phyloP scores from a whole-genome alignment of 768 basidiomycete species.

The Rhizopogon vinicolor region DNA sequence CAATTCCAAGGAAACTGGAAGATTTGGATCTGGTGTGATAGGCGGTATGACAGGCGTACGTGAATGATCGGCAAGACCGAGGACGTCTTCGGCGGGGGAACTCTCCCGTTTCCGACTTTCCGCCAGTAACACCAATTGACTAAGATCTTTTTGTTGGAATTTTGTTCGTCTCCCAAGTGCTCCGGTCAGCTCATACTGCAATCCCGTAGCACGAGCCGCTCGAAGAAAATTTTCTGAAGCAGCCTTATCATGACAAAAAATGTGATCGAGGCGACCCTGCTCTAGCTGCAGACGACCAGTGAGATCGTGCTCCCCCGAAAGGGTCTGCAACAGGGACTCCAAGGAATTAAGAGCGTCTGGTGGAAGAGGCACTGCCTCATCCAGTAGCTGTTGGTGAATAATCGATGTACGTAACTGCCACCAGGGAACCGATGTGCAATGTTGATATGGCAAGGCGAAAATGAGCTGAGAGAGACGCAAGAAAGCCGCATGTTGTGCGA shows the following conservation, averaged over 20 bases:
- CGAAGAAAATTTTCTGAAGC: conserved; percentile 76
- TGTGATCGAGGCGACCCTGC: conserved; percentile 74
- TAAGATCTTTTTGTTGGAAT: conserved; percentile 80
- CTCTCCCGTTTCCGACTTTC: conserved; percentile 56
- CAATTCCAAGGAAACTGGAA: conserved; percentile 79
- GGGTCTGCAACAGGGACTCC: conserved; percentile 33
- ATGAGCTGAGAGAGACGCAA: conserved; percentile 74
- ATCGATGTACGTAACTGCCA: conserved; percentile 77
- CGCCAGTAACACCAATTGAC: conserved; percentile 93
- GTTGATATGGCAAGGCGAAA: conserved; percentile 45
- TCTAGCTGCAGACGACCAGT: conserved; percentile 68
- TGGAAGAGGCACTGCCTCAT: conserved; percentile 70
- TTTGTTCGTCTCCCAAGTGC: conserved; percentile 92
- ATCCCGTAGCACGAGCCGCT: conserved; percentile 70
- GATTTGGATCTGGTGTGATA: conserved; percentile 10
- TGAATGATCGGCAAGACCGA: conserved; percentile 8
- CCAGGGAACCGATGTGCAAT: conserved; percentile 56
- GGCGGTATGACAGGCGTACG: conserved; percentile 5
- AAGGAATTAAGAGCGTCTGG: conserved; percentile 36
- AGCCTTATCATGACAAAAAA: conserved; percentile 66
- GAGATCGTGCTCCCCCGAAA: conserved; percentile 57
- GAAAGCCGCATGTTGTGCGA: conserved; percentile 62
- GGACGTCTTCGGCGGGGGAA: conserved; percentile 6
- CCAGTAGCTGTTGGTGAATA: conserved; percentile 73
- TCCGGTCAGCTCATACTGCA: conserved; percentile 90